Evolutionary conservation across 805 yeast genomes (phyloP), one percentile per base, ranked within the genome.

Genomic region (Sporopachydermia quercuum): DNA sequence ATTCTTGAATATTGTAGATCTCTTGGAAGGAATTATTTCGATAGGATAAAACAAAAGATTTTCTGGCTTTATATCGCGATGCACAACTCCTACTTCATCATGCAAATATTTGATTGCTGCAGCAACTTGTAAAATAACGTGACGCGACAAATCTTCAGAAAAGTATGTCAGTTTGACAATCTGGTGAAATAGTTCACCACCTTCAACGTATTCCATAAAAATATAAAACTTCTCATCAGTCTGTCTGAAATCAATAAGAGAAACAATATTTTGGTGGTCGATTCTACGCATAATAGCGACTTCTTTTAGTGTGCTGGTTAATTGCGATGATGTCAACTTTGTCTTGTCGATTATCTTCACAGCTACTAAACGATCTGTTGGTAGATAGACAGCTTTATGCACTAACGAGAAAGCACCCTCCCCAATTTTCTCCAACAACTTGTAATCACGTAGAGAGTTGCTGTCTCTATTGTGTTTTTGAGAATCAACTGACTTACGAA

Each of bases 61-160:
- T 51, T 82, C 94, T 0, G 93, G 89, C 53, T 82, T 82, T 44
- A 82, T 72, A 56, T 82, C 94, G 46, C 94, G 64, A 58, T 82
- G 94, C 23, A 81, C 93, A 39, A 82, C 73, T 4, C 91, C 91
- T 38, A 75, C 71, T 45, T 71, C 74, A 41, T 71, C 74, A 56
- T 82, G 94, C 49, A 82, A 56, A 54, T 79, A 81, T 49, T 72
- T 63, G 17, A 82, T 64, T 2, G 85, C 81, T 18, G 67, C 56
- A 2, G 78, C 76, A 27, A 80, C 70, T 52, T 80, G 86, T 19
- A 60, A 56, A 30, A 77, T 73, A 16, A 78, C 68, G 54, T 76
- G 83, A 37, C 82, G 62, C 2, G 80, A 60, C 30, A 78, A 56
- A 48, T 76, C 76, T 50, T 78, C 86, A 18, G 75, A 66, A 46